Conservation (phyloP, 805 yeast species). For the Suhomyces prunicola region DNA sequence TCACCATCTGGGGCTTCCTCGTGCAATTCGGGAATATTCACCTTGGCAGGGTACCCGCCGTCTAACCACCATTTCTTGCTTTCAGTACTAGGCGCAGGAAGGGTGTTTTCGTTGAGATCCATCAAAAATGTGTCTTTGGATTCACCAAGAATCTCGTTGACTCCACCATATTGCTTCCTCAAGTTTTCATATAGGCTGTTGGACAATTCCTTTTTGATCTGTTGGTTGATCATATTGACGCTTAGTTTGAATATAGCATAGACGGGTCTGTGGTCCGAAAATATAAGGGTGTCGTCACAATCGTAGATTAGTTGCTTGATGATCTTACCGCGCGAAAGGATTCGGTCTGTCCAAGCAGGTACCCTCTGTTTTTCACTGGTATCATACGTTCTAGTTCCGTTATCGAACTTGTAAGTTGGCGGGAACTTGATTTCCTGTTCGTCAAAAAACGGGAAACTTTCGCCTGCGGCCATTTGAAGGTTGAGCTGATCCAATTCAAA, state of each 20-base stretch:
- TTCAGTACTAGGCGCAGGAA: constrained; percentile 91
- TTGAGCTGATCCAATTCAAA: constrained; percentile 76
- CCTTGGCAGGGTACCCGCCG: constrained; percentile 71
- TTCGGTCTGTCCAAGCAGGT: constrained; percentile 96
- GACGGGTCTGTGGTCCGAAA: constrained; percentile 92
- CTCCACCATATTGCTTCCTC: constrained; percentile 43
- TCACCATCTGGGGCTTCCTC: constrained; percentile 18
- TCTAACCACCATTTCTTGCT: constrained; percentile 88
- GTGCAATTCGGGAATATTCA: constrained; percentile 47
- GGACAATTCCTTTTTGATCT: constrained; percentile 50
- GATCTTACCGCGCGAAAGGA: constrained; percentile 53
- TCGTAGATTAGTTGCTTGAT: constrained; percentile 61
- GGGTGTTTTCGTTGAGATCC: constrained; percentile 34
- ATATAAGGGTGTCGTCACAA: constrained; percentile 51
- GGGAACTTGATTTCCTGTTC: constrained; percentile 75
- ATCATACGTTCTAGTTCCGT: constrained; percentile 77
- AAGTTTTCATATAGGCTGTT: constrained; percentile 56
- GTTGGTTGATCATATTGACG: constrained; percentile 65
- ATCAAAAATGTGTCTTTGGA: constrained; percentile 24
- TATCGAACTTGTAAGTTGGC: constrained; percentile 92
- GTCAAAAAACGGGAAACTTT: constrained; percentile 73
- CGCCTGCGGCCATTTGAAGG: constrained; percentile 66
- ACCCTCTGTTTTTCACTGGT: constrained; percentile 88
- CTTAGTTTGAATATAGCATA: constrained; percentile 64
- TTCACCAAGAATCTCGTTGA: constrained; percentile 33